These are phyloP conservation scores for Hagleromyces aurorensis DNA, from an alignment of 805 yeast genomes.

Conservation along the genomic window DNA sequence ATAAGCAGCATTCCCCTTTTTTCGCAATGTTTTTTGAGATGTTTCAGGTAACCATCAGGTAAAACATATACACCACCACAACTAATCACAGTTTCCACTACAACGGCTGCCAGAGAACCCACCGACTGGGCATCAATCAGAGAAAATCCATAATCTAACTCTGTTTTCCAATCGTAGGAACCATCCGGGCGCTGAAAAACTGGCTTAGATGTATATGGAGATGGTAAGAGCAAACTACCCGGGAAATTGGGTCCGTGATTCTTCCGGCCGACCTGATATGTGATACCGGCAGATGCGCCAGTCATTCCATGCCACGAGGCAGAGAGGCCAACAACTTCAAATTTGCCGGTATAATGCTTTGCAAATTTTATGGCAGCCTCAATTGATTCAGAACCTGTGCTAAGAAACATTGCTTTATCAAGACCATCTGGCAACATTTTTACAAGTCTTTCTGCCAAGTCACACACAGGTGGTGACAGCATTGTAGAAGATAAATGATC, in stretches of 20 bases:
- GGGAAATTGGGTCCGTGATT: constrained; percentile 26
- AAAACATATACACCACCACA: constrained; percentile 45
- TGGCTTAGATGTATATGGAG: constrained; percentile 24
- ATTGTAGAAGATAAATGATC: constrained; percentile 24
- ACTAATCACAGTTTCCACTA: constrained; percentile 45
- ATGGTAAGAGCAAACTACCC: constrained; percentile 23
- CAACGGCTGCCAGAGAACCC: constrained; percentile 43
- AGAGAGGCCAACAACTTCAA: constrained; percentile 24
- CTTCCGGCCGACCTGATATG: constrained; percentile 24
- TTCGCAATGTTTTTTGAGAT: constrained; percentile 23
- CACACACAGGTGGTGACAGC: constrained; percentile 26
- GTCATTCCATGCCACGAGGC: constrained; percentile 30
- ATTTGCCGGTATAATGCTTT: constrained; percentile 23
- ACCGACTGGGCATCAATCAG: constrained; percentile 23
- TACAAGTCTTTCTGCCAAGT: constrained; percentile 24
- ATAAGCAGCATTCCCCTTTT: constrained; percentile 41
- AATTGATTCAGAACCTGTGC: constrained; percentile 31
- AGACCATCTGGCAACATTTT: constrained; percentile 19
- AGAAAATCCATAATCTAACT: constrained; percentile 24
- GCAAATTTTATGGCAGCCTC: constrained; percentile 32
- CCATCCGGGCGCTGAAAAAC: constrained; percentile 25
- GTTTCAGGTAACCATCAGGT: constrained; percentile 29
- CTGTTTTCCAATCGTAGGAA: constrained; percentile 27
- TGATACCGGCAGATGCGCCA: constrained; percentile 21
- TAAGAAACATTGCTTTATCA: constrained; percentile 21